These are phyloP conservation scores for Naganishia liquefaciens DNA, from an alignment of 1,284 basidiomycete genomes.

Conservation along the genomic window DNA sequence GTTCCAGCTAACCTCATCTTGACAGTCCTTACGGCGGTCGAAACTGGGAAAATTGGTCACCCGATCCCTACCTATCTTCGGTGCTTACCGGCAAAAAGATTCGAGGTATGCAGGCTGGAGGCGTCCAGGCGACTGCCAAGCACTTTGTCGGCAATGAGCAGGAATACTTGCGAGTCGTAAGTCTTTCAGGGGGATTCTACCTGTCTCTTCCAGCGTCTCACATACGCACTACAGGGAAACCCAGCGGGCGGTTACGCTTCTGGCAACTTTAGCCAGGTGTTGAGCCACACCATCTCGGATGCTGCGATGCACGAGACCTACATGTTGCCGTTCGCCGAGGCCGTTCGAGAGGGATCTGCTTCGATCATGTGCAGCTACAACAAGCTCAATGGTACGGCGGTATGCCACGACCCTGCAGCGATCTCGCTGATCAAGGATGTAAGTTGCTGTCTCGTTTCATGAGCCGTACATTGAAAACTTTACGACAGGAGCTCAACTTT, in stretches of 20 bases:
- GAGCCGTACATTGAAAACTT: background rate
- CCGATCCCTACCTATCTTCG: constrained; percentile 74
- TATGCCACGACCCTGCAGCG: constrained; percentile 61
- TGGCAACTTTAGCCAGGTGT: constrained; percentile 11
- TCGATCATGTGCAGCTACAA: constrained; percentile 76
- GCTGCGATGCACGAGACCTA: constrained; percentile 52
- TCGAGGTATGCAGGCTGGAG: constrained; percentile 68
- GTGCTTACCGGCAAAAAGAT: constrained; percentile 70
- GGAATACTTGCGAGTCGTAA: constrained; percentile 44
- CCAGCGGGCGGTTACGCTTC: constrained; percentile 13
- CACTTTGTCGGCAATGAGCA: constrained; percentile 53
- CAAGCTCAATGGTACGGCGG: constrained; percentile 60
- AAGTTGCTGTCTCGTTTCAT: background rate
- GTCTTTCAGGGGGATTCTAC: constrained; percentile 37
- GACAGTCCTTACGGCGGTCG: constrained; percentile 68
- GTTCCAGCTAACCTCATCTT: background rate
- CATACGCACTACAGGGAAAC: constrained; percentile 26
- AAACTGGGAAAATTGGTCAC: constrained; percentile 66
- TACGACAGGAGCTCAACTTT: constrained; percentile 38
- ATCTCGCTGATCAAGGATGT: constrained; percentile 23
- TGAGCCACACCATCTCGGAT: constrained; percentile 24
- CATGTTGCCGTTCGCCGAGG: constrained; percentile 63
- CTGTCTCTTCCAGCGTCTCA: background rate
- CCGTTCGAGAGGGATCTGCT: constrained; percentile 71
- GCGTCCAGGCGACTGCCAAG: constrained; percentile 61